A percentile compares a stretch with the other conserved stretches of the same genome.
phyloP scores from a whole-genome alignment of 2,329 filamentous ascomycete genomes.

The Trichoderma polysporum region DNA sequence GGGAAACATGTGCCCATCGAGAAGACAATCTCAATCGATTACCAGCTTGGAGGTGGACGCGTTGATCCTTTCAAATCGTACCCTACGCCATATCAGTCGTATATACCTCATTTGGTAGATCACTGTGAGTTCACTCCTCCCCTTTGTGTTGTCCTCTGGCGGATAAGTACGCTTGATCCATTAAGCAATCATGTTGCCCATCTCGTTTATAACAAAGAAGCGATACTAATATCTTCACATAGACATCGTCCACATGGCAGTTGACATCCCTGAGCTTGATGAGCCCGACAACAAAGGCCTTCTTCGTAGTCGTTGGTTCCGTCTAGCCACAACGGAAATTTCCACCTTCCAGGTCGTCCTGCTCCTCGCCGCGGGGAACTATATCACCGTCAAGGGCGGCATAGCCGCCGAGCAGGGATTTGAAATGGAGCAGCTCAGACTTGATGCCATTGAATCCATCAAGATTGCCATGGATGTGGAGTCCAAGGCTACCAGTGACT shows the following conservation, averaged over 20 bases:
- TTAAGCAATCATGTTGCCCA: background rate
- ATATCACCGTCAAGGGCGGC: slow-evolving; percentile 23
- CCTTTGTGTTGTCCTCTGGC: background rate
- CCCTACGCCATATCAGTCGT: slow-evolving; percentile 25
- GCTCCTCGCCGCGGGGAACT: slow-evolving; percentile 33
- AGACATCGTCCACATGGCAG: slow-evolving; percentile 33
- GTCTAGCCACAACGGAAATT: slow-evolving; percentile 27
- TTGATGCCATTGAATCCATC: slow-evolving; percentile 44
- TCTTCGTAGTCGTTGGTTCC: slow-evolving; percentile 32
- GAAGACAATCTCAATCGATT: slow-evolving; percentile 21
- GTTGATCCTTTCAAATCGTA: slow-evolving; percentile 31
- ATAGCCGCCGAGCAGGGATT: slow-evolving; percentile 18
- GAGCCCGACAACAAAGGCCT: slow-evolving; percentile 28
- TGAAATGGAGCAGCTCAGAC: slow-evolving; percentile 43
- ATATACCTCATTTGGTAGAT: slow-evolving; percentile 29
- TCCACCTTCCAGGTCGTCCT: slow-evolving; percentile 31
- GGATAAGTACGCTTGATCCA: background rate
- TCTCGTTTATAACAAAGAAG: background rate
- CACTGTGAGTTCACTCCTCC: slow-evolving; percentile 27
- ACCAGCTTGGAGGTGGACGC: slow-evolving; percentile 27
- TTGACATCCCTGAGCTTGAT: slow-evolving; percentile 33
- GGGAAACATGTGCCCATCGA: background rate
- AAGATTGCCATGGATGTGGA: slow-evolving; percentile 38
- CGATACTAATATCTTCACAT: background rate
- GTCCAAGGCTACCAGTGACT: slow-evolving; percentile 36